Conservation (phyloP, 2,329 filamentous ascomycete genomes). For the Diaporthe citrichinensis region DNA sequence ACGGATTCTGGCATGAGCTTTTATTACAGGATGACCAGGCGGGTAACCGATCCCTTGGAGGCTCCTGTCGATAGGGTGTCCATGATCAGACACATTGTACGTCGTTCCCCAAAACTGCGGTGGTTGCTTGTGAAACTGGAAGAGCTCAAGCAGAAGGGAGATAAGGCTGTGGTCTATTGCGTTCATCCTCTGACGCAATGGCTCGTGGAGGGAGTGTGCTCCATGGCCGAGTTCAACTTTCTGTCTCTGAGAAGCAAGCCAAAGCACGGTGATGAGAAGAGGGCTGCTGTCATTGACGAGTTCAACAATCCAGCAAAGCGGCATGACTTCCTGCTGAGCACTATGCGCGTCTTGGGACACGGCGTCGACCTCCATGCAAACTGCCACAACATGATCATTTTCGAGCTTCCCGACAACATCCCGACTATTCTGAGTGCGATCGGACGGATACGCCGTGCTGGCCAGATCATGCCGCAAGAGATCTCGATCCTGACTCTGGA, state of each 20-base stretch:
- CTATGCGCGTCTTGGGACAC: background rate
- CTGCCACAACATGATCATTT: constrained; percentile 22
- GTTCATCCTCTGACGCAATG: constrained; percentile 28
- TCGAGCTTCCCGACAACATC: constrained; percentile 25
- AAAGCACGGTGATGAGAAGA: background rate
- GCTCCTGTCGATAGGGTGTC: background rate
- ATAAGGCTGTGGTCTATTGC: constrained; percentile 13
- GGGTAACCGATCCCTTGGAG: background rate
- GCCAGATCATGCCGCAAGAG: background rate
- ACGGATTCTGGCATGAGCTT: constrained; percentile 28
- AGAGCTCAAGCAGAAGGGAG: constrained; percentile 2
- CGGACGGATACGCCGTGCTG: background rate
- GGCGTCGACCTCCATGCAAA: constrained; percentile 18
- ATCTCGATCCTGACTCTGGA: background rate
- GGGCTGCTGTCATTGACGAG: background rate
- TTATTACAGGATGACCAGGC: constrained; percentile 9
- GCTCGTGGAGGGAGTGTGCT: constrained; percentile 16
- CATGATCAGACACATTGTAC: constrained; percentile 8
- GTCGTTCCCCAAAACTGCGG: constrained; percentile 2
- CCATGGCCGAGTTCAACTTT: constrained; percentile 25
- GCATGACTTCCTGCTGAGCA: background rate
- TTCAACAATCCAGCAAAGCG: constrained; percentile 15
- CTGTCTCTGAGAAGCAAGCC: constrained; percentile 12
- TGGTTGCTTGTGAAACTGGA: constrained; percentile 5
- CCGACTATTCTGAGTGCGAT: constrained; percentile 21